These are phyloP conservation scores for Rhodamnia argentea DNA, from an alignment of 345 rosid species.

Conservation along the genomic window DNA sequence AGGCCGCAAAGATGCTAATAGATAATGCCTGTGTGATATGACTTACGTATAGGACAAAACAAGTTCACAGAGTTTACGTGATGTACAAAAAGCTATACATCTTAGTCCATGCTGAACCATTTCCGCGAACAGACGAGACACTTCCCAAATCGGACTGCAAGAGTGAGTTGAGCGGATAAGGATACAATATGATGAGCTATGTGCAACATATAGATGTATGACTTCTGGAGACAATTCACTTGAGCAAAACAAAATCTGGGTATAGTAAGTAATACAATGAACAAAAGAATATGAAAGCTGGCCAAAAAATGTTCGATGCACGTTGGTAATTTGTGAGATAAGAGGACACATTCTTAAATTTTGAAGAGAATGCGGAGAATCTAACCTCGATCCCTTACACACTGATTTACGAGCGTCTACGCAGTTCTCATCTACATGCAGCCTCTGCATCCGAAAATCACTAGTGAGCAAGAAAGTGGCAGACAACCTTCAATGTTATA, in stretches of 20 bases:
- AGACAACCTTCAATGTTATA: background rate
- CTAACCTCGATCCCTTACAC: constrained; percentile 14
- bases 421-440: constrained; percentile 13
- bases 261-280: background rate
- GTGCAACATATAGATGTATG: background rate
- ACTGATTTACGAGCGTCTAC: constrained; percentile 11
- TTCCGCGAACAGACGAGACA: constrained; percentile 77
- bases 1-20: background rate
- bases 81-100: constrained; percentile 84
- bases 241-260: background rate
- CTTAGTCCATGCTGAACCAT: constrained; percentile 97
- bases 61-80: constrained; percentile 91
- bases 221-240: background rate
- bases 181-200: background rate
- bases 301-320: background rate
- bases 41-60: constrained; percentile 79
- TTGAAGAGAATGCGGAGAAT: background rate
- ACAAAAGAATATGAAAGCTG: background rate
- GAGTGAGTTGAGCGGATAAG: background rate
- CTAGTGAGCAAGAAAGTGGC: constrained; percentile 5
- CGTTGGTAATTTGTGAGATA: background rate
- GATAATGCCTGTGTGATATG: background rate
- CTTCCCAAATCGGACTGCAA: constrained; percentile 70
- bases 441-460: constrained; percentile 30
- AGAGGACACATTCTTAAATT: background rate